A percentile compares a stretch with the other conserved stretches of the same genome.
Conservation (phyloP, 169 alveolate species). For the Babesia sp. region DNA sequence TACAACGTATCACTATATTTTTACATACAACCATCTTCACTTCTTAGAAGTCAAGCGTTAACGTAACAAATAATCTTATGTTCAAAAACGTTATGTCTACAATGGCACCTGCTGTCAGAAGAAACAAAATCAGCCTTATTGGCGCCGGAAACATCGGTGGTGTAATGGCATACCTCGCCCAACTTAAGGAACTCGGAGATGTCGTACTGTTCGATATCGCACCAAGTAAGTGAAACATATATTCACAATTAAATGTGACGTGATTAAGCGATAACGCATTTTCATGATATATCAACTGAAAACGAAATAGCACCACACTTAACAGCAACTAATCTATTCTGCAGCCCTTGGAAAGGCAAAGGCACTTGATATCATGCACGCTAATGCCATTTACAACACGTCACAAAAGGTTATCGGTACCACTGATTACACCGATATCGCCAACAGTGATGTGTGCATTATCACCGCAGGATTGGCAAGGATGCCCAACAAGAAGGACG, state of each 20-base stretch:
- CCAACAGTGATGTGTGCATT: constrained; percentile 80
- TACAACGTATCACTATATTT: background rate
- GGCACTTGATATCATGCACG: constrained; percentile 78
- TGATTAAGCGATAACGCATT: background rate
- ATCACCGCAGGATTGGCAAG: constrained; percentile 81
- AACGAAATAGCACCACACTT: no score
- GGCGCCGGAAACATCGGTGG: constrained; percentile 85
- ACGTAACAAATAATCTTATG: background rate
- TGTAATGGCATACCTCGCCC: constrained; percentile 76
- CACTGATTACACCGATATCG: constrained; percentile 71
- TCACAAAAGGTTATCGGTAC: constrained; percentile 73
- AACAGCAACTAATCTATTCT: background rate
- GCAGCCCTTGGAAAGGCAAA: constrained; percentile 71
- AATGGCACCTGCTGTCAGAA: constrained; percentile 31
- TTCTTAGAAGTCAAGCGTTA: no score
- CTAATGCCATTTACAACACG: constrained; percentile 70
- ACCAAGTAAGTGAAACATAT: constrained; percentile 63
- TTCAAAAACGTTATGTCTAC: background rate
- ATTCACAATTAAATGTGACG: background rate
- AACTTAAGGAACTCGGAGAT: constrained; percentile 78
- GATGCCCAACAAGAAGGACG: constrained; percentile 57
- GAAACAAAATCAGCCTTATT: constrained; percentile 74
- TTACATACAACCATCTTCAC: no score
- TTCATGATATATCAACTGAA: no score
- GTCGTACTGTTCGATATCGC: constrained; percentile 77